Evolutionary conservation across 257 asterid genomes (phyloP), one percentile per base, ranked within the genome.

Genomic region (Ilex asprella): DNA sequence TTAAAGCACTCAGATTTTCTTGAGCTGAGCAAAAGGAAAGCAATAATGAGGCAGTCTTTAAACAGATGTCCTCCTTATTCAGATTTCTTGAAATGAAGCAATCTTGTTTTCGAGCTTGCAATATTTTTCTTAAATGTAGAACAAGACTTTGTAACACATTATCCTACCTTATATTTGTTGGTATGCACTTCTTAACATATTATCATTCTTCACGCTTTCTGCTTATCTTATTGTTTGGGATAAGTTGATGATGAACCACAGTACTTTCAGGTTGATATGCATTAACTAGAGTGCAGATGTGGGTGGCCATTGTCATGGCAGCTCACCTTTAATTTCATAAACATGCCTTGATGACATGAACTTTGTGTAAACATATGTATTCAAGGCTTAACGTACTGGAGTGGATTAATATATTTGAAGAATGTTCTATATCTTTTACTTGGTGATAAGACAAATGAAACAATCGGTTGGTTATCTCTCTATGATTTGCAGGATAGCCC

Each of bases 401-500:
- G 27, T 21, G 27, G 27, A 21, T 21, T 21, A 21, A 21, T 21
- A 6, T 14, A 1, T 14, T 3, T 6, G n/a, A 46, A 27, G 47
- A 68, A 41, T 61, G 21, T 35, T 54, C 21, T 21, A 21, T 21
- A 21, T 62, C 15, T 2, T 6, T 31, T 61, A 51, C 69, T 55
- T 29, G 59, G 55, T 62, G 15, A 41, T 63, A 39, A 43, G 63
- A 60, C 39, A 12, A 10, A 29, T 21, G 27, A 21, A 21, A 21
- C 56, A 56, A 60, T 39, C 44, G 29, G 55, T 41, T 21, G 60
- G 65, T 56, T 52, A 11, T 64, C 58, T 57, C 47, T 76, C 58
- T 58, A 32, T 70, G 31, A 55, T 68, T 31, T 3, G 63, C 92
- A 93, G 99, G 86, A 62, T 68, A 52, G 91, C 39, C 69, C 96